phyloP scores from a whole-genome alignment of 225 moss, liverwort and hornwort genomes.

The Antitrichia curtipendula region DNA sequence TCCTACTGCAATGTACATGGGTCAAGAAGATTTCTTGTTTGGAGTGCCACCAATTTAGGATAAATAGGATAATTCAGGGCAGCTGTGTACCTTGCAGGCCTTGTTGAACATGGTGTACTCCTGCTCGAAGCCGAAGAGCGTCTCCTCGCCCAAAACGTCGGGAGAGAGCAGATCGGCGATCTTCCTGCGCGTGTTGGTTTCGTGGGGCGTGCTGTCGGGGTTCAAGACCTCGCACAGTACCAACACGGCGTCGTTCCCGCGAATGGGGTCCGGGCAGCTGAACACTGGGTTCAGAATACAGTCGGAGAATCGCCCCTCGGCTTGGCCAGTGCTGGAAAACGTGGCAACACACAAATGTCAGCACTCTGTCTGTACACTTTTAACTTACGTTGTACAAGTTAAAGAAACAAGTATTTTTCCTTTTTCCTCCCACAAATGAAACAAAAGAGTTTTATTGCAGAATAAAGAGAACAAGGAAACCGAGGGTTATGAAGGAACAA shows the following conservation, averaged over 20 bases:
- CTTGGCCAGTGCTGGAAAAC: slow-evolving; percentile 71
- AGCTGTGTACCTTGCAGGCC: slow-evolving; percentile 24
- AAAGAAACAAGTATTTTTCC: neutral
- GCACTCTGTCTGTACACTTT: neutral
- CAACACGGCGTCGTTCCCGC: slow-evolving; percentile 58
- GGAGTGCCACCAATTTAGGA: too few species aligned
- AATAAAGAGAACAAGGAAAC: neutral
- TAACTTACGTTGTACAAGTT: neutral
- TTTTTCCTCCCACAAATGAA: neutral
- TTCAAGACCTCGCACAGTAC: slow-evolving; percentile 84
- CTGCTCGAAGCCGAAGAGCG: slow-evolving; percentile 83
- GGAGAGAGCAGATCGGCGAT: slow-evolving; percentile 22
- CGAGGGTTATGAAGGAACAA: neutral
- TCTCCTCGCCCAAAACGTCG: slow-evolving; percentile 56
- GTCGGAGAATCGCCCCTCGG: slow-evolving; percentile 70
- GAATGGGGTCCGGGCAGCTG: slow-evolving; percentile 73
- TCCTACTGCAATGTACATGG: neutral
- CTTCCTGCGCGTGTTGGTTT: slow-evolving; percentile 60
- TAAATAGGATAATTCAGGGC: neutral
- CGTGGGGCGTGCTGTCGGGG: slow-evolving; percentile 66
- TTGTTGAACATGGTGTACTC: slow-evolving; percentile 96
- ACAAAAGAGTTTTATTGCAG: neutral
- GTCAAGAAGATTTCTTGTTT: neutral
- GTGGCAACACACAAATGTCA: neutral
- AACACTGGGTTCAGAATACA: slow-evolving; percentile 86